Evolutionary conservation across 352 stramenopile genomes (phyloP).

Genomic region (Phytophthora melonis): DNA sequence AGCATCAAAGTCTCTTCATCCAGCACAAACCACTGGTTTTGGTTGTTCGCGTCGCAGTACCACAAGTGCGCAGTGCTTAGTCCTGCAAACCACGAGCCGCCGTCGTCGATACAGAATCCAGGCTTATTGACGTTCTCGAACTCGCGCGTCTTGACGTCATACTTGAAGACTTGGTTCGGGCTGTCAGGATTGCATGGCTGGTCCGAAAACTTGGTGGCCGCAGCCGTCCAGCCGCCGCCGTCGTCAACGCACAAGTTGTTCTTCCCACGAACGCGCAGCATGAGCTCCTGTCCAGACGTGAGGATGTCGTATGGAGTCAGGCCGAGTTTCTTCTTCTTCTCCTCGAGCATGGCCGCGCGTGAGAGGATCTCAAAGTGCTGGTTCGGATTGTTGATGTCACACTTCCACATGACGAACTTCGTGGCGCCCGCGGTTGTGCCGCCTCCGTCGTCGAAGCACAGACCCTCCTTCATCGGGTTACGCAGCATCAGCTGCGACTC

Average conservation of each 20-base stretch:
- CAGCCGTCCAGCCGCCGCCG: constrained; percentile 31
- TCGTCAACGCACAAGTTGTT: constrained; percentile 42
- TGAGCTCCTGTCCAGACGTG: background rate
- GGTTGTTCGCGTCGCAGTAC: background rate
- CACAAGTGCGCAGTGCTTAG: background rate
- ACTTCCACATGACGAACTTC: constrained; percentile 35
- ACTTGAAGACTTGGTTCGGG: constrained; percentile 25
- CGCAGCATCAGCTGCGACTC: constrained; percentile 37
- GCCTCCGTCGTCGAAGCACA: constrained; percentile 48
- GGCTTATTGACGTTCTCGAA: background rate
- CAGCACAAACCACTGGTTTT: background rate
- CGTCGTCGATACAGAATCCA: background rate
- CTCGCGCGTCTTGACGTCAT: background rate
- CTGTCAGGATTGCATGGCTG: constrained; percentile 35
- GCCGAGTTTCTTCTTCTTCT: constrained; percentile 11
- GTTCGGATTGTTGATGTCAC: constrained; percentile 34
- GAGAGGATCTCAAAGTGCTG: constrained; percentile 25
- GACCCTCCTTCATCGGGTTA: constrained; percentile 30
- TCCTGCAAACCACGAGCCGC: no score
- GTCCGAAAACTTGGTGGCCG: constrained; percentile 33
- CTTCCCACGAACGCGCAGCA: constrained; percentile 4
- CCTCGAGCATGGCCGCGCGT: constrained; percentile 7
- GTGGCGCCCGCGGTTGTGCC: constrained; percentile 26
- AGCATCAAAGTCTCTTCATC: constrained; percentile 36
- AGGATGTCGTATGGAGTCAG: background rate